Conservation (phyloP, 2,329 filamentous ascomycete genomes). For the Trichophyton simii region DNA sequence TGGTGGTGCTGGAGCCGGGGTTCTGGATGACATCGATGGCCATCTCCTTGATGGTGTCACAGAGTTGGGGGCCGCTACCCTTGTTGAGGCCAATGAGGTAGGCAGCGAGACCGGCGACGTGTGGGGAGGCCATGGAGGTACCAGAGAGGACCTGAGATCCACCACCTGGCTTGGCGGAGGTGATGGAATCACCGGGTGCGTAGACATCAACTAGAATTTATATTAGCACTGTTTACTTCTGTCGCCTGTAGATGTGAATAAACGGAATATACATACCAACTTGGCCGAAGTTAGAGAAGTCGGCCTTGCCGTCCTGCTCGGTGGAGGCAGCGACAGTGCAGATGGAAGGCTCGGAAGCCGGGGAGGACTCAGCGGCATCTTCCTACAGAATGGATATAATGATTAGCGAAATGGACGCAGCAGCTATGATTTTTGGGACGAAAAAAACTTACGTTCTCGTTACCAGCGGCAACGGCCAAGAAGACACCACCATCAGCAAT, state of each 20-base stretch:
- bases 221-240: neutral
- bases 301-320: slow-evolving; percentile 22
- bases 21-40: slow-evolving; percentile 25
- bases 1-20: slow-evolving; percentile 17
- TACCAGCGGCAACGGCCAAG: slow-evolving; percentile 32
- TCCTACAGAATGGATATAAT: neutral
- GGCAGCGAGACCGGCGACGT: slow-evolving; percentile 43
- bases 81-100: slow-evolving; percentile 41
- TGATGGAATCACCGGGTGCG: slow-evolving; percentile 43
- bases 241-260: neutral
- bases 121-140: slow-evolving; percentile 28
- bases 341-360: slow-evolving; percentile 27
- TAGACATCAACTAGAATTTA: slow-evolving; percentile 39
- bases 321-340: slow-evolving; percentile 32
- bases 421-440: neutral
- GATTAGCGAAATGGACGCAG: neutral
- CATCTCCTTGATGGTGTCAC: slow-evolving; percentile 41
- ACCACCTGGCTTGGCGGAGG: slow-evolving; percentile 37
- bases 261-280: neutral
- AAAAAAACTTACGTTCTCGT: slow-evolving; percentile 19
- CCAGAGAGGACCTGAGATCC: slow-evolving; percentile 35
- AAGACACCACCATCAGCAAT: slow-evolving; percentile 29
- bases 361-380: slow-evolving; percentile 15
- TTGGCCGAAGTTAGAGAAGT: slow-evolving; percentile 30
- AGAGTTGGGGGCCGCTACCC: slow-evolving; percentile 34